Percentiles rank a stretch among this genome's conserved stretches.
These are phyloP conservation scores for Sporisorium graminicola DNA, from an alignment of 1,284 basidiomycete species.

Conservation along the genomic window DNA sequence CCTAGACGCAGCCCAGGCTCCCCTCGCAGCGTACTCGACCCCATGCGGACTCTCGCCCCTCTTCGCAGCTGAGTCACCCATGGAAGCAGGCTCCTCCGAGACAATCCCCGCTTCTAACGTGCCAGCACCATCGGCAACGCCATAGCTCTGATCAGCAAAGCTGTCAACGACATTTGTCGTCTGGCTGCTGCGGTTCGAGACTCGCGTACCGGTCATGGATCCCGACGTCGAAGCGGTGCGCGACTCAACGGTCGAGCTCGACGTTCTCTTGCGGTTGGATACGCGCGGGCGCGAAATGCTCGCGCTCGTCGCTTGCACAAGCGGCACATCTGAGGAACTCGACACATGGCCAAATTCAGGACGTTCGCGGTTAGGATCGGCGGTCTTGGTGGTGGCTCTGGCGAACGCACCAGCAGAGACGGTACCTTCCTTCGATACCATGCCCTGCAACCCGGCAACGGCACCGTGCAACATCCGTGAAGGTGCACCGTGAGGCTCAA, in stretches of 20 bases:
- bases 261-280: conserved; percentile 20
- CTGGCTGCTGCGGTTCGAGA: conserved; percentile 43
- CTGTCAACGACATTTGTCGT: conserved; percentile 23
- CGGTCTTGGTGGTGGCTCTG: conserved; percentile 19
- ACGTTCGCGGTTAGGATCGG: conserved; percentile 8
- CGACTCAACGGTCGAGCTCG: conserved; percentile 35
- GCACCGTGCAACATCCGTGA: not conserved
- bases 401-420: conserved; percentile 44
- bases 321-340: conserved; percentile 42
- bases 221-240: conserved; percentile 29
- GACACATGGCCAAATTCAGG: conserved; percentile 46
- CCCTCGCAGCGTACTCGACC: not conserved
- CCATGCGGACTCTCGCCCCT: not conserved
- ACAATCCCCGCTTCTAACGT: not conserved
- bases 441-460: conserved; percentile 7
- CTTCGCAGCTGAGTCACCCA: not conserved
- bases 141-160: not conserved
- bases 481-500: not conserved
- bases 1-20: not conserved
- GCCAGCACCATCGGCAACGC: conserved; percentile 1
- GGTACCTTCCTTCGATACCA: conserved; percentile 19
- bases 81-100: not conserved
- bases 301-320: conserved; percentile 24
- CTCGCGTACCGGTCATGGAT: conserved; percentile 11
- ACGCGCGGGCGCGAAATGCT: conserved; percentile 35